Conservation (phyloP, 371 early-diverging fungal genomes). For the Nematocida homosporus region DNA sequence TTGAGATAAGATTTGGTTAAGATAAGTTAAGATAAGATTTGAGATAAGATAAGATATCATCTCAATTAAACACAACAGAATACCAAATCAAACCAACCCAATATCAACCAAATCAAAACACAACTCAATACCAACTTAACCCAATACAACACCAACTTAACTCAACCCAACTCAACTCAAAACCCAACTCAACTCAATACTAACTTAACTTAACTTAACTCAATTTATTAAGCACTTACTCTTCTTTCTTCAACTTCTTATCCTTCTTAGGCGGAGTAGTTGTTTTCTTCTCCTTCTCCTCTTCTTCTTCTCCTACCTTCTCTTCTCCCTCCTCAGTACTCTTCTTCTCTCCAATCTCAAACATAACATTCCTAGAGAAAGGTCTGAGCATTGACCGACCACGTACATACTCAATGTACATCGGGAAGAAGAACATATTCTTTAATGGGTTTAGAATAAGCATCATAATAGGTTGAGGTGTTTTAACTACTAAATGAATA, state of each 20-base stretch:
- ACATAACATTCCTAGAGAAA: slow-evolving; percentile 66
- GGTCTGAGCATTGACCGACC: slow-evolving; percentile 64
- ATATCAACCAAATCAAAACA: too few relatives aligned
- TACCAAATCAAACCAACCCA: too few relatives aligned
- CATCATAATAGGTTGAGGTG: slow-evolving; percentile 62
- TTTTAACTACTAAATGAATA: slow-evolving; percentile 60
- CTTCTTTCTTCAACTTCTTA: slow-evolving; percentile 47
- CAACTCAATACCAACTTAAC: too few relatives aligned
- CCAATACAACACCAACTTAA: too few relatives aligned
- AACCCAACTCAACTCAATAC: too few relatives aligned
- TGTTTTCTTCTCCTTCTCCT: neutral
- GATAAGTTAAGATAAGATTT: too few relatives aligned
- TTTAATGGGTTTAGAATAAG: slow-evolving; percentile 61
- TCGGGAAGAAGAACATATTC: slow-evolving; percentile 64
- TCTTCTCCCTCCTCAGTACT: slow-evolving; percentile 56
- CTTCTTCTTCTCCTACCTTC: slow-evolving; percentile 38
- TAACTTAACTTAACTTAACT: too few relatives aligned
- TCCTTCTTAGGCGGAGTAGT: slow-evolving; percentile 24
- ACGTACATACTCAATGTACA: slow-evolving; percentile 64
- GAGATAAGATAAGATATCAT: too few relatives aligned
- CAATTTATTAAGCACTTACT: slow-evolving; percentile 11
- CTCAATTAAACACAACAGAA: too few relatives aligned
- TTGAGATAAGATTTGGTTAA: too few relatives aligned
- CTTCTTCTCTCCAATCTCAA: slow-evolving; percentile 33
- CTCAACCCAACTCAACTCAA: too few relatives aligned